Conservation (phyloP, 805 yeast species). For the Hanseniaspora meyeri region DNA sequence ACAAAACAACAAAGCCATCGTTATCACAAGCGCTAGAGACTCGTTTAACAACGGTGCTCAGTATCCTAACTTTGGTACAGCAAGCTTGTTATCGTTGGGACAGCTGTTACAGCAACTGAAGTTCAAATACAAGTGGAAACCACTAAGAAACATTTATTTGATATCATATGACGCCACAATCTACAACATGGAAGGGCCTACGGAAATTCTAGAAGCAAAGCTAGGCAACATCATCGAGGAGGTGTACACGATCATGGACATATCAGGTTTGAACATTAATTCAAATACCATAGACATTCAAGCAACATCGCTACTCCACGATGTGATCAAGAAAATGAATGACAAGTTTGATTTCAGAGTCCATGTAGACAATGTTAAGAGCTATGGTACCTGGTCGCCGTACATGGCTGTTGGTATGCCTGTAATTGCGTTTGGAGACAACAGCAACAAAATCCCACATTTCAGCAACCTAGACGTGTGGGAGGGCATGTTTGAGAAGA, state of each 20-base stretch:
- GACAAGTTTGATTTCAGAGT: constrained; percentile 21
- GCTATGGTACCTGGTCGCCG: constrained; percentile 56
- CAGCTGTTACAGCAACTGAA: constrained; percentile 54
- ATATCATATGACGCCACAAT: constrained; percentile 73
- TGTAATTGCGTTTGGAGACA: constrained; percentile 20
- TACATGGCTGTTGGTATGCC: constrained; percentile 50
- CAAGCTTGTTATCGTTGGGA: constrained; percentile 56
- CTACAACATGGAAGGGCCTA: constrained; percentile 73
- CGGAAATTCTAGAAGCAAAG: constrained; percentile 57
- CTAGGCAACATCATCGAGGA: constrained; percentile 43
- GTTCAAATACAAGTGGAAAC: constrained; percentile 61
- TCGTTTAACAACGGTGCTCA: constrained; percentile 64
- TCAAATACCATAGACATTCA: constrained; percentile 43
- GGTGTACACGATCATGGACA: constrained; percentile 60
- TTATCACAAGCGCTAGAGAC: constrained; percentile 78
- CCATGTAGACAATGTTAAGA: constrained; percentile 24
- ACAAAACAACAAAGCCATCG: constrained; percentile 56
- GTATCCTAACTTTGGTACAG: constrained; percentile 62
- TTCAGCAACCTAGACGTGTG: constrained; percentile 59
- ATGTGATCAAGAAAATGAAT: constrained; percentile 32
- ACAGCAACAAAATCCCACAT: constrained; percentile 37
- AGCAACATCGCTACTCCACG: constrained; percentile 53
- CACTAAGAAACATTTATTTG: constrained; percentile 70
- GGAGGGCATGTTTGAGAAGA: constrained; percentile 35
- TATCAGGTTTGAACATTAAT: constrained; percentile 39